These are phyloP conservation scores for Suillus fuscotomentosus DNA, from an alignment of 768 basidiomycete species.

Conservation along the genomic window DNA sequence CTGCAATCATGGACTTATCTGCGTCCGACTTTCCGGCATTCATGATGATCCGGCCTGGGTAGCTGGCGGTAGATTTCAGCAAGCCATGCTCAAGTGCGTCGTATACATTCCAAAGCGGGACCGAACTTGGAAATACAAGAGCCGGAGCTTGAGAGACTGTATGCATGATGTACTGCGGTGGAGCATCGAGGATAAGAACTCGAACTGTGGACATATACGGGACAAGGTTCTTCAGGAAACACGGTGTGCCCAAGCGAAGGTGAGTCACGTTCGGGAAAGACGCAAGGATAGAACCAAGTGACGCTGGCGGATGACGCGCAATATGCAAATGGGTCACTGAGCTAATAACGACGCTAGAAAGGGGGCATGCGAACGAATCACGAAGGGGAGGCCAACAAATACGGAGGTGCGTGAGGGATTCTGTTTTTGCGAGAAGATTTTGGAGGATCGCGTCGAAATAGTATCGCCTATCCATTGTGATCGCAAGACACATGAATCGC, in stretches of 20 bases:
- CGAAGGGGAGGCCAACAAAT: constrained; percentile 6
- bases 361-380: constrained; percentile 3
- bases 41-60: background rate
- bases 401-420: constrained; percentile 6
- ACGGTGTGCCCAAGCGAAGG: constrained; percentile 7
- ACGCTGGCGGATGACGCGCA: constrained; percentile 5
- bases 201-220: constrained; percentile 3
- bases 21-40: constrained; percentile 2
- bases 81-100: constrained; percentile 8
- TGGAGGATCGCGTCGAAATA: constrained; percentile 1
- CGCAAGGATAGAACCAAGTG: constrained; percentile 8
- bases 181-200: constrained; percentile 9
- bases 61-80: background rate
- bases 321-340: constrained; percentile 7
- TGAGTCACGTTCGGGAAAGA: constrained; percentile 7
- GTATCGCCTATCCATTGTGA: constrained; percentile 2
- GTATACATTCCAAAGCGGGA: constrained; percentile 5
- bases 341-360: background rate
- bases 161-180: constrained; percentile 4
- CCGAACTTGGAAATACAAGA: constrained; percentile 2
- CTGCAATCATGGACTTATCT: background rate
- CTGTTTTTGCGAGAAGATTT: background rate
- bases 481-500: constrained; percentile 2
- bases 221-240: constrained; percentile 9
- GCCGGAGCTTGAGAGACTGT: background rate